phyloP scores from a whole-genome alignment of 2,329 filamentous ascomycete species.

The Elsinoe australis region DNA sequence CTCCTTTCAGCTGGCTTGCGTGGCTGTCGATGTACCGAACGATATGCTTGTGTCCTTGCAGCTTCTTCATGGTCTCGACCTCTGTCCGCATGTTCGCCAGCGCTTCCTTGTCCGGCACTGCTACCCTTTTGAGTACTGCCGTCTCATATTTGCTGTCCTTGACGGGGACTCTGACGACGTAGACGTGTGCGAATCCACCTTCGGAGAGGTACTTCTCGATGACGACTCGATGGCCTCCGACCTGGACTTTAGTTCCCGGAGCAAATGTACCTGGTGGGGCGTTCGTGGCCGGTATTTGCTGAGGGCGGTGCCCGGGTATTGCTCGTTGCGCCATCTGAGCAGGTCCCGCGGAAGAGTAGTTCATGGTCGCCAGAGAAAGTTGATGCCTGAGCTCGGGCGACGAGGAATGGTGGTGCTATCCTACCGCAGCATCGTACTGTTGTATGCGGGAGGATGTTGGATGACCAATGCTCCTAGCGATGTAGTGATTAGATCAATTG shows the following conservation, averaged over 20 bases:
- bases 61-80: constrained; percentile 99
- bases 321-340: constrained; percentile 13
- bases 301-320: not conserved
- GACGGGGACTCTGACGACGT: constrained; percentile 79
- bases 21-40: constrained; percentile 98
- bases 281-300: constrained; percentile 18
- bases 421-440: not conserved
- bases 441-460: not conserved
- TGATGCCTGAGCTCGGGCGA: constrained; percentile 4
- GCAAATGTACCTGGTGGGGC: constrained; percentile 67
- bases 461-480: not conserved
- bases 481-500: not conserved
- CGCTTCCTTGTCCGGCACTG: constrained; percentile 90
- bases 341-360: constrained; percentile 2
- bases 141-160: constrained; percentile 69
- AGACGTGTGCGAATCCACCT: constrained; percentile 96
- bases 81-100: constrained; percentile 95
- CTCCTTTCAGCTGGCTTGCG: constrained; percentile 83
- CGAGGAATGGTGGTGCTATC: not conserved
- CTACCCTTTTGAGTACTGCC: constrained; percentile 88
- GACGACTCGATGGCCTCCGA: constrained; percentile 82
- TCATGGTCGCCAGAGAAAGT: constrained; percentile 5
- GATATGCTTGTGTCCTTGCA: constrained; percentile 92
- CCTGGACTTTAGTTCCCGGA: constrained; percentile 92
- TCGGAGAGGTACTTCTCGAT: constrained; percentile 98